Conservation (phyloP, 1,139 yeast species). For the Suhomyces terraborum region DNA sequence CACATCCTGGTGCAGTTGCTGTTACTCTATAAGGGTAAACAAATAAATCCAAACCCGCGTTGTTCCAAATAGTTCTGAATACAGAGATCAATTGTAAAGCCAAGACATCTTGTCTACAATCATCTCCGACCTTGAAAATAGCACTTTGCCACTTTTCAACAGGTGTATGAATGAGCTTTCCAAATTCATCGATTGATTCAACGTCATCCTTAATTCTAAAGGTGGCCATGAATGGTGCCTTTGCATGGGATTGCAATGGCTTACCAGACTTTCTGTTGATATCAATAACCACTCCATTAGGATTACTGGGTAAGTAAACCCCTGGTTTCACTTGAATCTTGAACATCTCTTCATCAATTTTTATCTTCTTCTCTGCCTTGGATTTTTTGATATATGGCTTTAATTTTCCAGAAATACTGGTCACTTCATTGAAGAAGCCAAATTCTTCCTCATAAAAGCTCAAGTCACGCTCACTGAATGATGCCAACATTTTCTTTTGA, state of each 20-base stretch:
- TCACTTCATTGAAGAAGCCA: conserved; percentile 85
- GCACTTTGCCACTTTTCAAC: conserved; percentile 87
- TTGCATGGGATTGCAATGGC: conserved; percentile 98
- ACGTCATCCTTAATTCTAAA: conserved; percentile 74
- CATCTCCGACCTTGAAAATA: conserved; percentile 98
- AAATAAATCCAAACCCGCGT: conserved; percentile 83
- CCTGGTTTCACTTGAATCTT: conserved; percentile 75
- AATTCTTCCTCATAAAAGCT: conserved; percentile 81
- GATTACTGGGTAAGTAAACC: conserved; percentile 93
- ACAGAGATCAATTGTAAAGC: conserved; percentile 91
- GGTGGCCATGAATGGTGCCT: conserved; percentile 97
- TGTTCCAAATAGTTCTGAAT: conserved; percentile 87
- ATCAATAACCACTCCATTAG: conserved; percentile 91
- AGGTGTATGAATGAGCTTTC: conserved; percentile 33
- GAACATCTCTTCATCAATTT: conserved; percentile 95
- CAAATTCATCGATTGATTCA: conserved; percentile 46
- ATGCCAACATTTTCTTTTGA: conserved; percentile 61
- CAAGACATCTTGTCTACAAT: conserved; percentile 95
- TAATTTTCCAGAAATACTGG: conserved; percentile 89
- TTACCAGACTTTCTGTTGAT: conserved; percentile 90
- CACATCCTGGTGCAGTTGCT: conserved; percentile 99
- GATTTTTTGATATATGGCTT: conserved; percentile 92
- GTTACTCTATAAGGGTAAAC: conserved; percentile 95
- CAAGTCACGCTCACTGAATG: conserved; percentile 62
- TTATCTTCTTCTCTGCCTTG: conserved; percentile 93